Conservation (phyloP, 768 basidiomycete genomes). For the Terana coerulea region DNA sequence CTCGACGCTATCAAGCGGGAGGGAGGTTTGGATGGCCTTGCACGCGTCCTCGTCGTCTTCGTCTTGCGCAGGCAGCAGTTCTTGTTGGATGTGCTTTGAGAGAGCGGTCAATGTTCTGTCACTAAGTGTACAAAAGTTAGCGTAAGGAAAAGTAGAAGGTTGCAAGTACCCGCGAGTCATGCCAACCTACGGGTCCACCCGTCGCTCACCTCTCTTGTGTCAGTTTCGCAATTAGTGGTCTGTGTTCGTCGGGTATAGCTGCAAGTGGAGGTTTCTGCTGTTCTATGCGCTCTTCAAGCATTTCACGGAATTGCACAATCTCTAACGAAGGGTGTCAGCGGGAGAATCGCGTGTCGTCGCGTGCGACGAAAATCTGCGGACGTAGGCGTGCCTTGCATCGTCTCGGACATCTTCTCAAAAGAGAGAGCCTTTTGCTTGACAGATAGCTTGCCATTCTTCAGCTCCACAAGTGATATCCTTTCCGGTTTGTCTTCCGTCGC, state of each 20-base stretch:
- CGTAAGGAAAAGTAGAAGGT: too few species aligned
- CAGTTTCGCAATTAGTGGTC: slow-evolving; percentile 74
- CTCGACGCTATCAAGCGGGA: slow-evolving; percentile 52
- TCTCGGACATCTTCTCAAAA: slow-evolving; percentile 77
- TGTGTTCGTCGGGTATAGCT: slow-evolving; percentile 63
- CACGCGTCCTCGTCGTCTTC: slow-evolving; percentile 45
- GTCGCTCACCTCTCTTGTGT: slow-evolving; percentile 85
- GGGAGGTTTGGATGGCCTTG: slow-evolving; percentile 29
- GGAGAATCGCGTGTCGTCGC: background rate
- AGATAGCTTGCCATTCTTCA: slow-evolving; percentile 73
- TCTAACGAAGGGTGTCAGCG: slow-evolving; percentile 37
- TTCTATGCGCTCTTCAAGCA: slow-evolving; percentile 55
- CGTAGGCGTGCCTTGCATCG: slow-evolving; percentile 61
- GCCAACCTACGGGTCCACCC: too few species aligned
- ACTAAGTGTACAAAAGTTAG: slow-evolving; percentile 35
- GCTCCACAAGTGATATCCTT: slow-evolving; percentile 48
- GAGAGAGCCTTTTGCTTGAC: slow-evolving; percentile 74
- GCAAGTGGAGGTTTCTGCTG: slow-evolving; percentile 47
- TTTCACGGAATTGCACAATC: slow-evolving; percentile 72
- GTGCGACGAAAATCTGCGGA: background rate
- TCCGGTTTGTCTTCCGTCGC: slow-evolving; percentile 34
- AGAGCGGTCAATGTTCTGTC: slow-evolving; percentile 66
- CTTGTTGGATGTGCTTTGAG: slow-evolving; percentile 64
- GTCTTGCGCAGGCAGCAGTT: slow-evolving; percentile 61
- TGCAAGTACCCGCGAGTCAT: too few species aligned